Evolutionary conservation across 441 rosid genomes (phyloP).

Genomic region (Geranium incanum): DNA sequence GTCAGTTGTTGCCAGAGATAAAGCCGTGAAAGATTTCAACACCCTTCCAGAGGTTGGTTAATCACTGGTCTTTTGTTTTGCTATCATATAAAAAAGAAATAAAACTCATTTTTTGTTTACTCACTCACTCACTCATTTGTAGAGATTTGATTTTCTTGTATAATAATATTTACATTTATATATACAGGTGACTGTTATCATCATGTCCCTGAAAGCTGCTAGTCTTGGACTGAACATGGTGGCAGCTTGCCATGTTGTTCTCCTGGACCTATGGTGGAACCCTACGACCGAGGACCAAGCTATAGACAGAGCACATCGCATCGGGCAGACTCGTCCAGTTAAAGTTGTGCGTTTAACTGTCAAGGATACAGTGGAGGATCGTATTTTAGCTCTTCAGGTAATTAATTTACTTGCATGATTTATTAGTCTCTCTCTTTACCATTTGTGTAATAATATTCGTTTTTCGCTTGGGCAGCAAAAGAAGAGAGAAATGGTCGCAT

Average conservation of each 20-base stretch:
- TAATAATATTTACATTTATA: neutral
- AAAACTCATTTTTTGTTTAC: too few species aligned
- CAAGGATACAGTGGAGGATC: conserved; percentile 85
- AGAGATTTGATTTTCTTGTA: too few species aligned
- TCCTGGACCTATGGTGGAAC: conserved; percentile 95
- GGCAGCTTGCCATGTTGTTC: conserved; percentile 76
- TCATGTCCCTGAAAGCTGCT: conserved; percentile 93
- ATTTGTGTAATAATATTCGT: too few species aligned
- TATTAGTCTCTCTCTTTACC: too few species aligned
- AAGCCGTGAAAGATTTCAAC: conserved; percentile 86
- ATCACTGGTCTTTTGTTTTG: too few species aligned
- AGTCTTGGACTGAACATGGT: conserved; percentile 96
- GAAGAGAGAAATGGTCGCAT: conserved; percentile 87
- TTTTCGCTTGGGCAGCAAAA: conserved; percentile 48
- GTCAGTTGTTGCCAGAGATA: conserved; percentile 79
- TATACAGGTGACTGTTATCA: conserved; percentile 72
- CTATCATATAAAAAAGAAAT: too few species aligned
- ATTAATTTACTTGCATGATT: neutral
- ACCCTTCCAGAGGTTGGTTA: conserved; percentile 59
- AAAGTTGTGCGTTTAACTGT: conserved; percentile 77
- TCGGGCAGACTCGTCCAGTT: conserved; percentile 87
- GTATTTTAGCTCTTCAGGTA: conserved; percentile 79
- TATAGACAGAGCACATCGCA: conserved; percentile 91
- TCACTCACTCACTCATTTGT: neutral
- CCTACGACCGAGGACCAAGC: conserved; percentile 97